Evolutionary conservation across 257 asterid genomes (phyloP), one percentile per base, ranked within the genome.

Genomic region (Dorcoceras hygrometricum): DNA sequence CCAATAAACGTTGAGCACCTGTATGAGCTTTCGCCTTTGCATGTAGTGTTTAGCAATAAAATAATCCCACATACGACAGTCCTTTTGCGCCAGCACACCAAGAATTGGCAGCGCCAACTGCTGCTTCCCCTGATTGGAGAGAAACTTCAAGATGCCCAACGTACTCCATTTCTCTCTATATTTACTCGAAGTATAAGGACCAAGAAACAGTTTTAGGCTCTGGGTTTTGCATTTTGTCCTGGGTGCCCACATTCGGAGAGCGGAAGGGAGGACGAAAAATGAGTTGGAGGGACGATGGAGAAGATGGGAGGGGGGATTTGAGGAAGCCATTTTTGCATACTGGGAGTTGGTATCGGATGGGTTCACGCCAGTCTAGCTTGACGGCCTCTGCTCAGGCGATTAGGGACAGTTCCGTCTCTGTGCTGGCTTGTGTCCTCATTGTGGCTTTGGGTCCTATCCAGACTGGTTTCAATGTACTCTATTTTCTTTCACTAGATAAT

Each of bases 241-340:
- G 65, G 63, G 19, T 57, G n/a, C n/a, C 34, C 50, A 60, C 68
- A 14, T 63, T 14, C 5, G 60, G 48, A 26, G 6, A 10, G 36
- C 14, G 23, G 23, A 14, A 25, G 43, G 50, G 50, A 8, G 6
- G 1, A 28, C 2, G 0, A 4, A 81, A 61, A 61, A 92, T 92
- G 98, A 92, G 98, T 83, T 86, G 80, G 75, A 81, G 94, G 69
- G 97, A 92, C 18, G 98, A 85, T 6, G 76, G 65, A 11, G 83
- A 65, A 3, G 97, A 89, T 61, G 93, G 88, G 28, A 77, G 91
- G 63, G 87, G 83, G 28, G 87, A 80, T 74, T 74, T 80, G 48
- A 77, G 79, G 84, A 85, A 85, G 60, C 91, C 91, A 43, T 82
- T 85, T 71, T 68, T 85, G 36, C 88, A 85, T 29, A 85, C 91